Conservation (phyloP, 2,329 filamentous ascomycete species). For the Lachnellula cervina region DNA sequence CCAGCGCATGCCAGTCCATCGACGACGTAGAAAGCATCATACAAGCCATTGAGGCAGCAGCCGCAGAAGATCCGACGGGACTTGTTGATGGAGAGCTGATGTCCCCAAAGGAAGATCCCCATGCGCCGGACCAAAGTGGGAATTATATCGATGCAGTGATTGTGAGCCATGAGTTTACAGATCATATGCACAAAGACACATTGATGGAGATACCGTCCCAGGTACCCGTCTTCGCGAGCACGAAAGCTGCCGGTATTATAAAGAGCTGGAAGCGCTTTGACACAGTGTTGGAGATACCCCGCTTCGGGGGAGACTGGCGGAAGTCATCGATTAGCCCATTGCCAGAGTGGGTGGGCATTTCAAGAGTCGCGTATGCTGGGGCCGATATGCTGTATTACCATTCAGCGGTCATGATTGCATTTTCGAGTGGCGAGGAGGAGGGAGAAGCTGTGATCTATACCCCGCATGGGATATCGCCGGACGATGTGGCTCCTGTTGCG, state of each 20-base stretch:
- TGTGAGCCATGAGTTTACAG: slow-evolving; percentile 63
- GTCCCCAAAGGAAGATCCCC: not conserved
- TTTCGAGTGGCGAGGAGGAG: slow-evolving; percentile 32
- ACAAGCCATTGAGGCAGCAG: slow-evolving; percentile 41
- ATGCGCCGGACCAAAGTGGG: not conserved
- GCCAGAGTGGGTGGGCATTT: slow-evolving; percentile 58
- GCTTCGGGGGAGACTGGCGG: slow-evolving; percentile 28
- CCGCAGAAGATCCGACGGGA: not conserved
- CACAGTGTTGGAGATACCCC: slow-evolving; percentile 39
- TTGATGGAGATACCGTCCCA: slow-evolving; percentile 47
- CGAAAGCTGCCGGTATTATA: slow-evolving; percentile 53
- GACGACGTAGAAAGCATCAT: slow-evolving; percentile 50
- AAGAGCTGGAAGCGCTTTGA: slow-evolving; percentile 56
- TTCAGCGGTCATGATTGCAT: slow-evolving; percentile 55
- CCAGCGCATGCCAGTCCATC: slow-evolving; percentile 50
- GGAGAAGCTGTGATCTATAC: slow-evolving; percentile 59
- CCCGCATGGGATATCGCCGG: slow-evolving; percentile 53
- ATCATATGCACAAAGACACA: slow-evolving; percentile 61
- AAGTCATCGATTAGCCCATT: slow-evolving; percentile 33
- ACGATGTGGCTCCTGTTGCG: slow-evolving; percentile 41
- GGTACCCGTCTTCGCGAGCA: slow-evolving; percentile 56
- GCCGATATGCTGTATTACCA: slow-evolving; percentile 56
- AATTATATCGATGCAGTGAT: slow-evolving; percentile 52
- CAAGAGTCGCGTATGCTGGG: slow-evolving; percentile 47
- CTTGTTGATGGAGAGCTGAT: not conserved